Conservation (phyloP, 441 rosid genomes). For the Arabidopsis hybrid region DNA sequence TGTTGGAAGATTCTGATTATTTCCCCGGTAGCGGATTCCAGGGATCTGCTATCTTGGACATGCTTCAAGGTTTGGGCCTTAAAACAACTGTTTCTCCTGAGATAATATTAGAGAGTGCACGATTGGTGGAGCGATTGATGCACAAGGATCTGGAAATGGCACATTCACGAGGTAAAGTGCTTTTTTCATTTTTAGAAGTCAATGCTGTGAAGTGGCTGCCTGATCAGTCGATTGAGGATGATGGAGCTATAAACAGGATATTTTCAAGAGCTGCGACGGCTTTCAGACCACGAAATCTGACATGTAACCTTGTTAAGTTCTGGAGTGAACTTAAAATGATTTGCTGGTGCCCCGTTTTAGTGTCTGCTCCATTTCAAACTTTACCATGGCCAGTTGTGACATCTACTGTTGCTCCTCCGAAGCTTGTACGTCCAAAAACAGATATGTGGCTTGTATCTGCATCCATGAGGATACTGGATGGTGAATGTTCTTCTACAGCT, state of each 20-base stretch:
- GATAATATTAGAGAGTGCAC: constrained; percentile 88
- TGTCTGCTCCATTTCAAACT: constrained; percentile 79
- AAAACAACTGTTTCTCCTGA: constrained; percentile 85
- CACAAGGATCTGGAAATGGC: constrained; percentile 81
- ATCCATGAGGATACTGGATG: constrained; percentile 97
- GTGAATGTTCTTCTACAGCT: constrained; percentile 95
- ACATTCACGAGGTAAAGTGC: constrained; percentile 79
- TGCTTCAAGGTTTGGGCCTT: constrained; percentile 93
- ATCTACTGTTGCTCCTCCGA: constrained; percentile 94
- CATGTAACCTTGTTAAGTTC: constrained; percentile 83
- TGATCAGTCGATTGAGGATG: constrained; percentile 66
- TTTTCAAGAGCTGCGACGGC: constrained; percentile 94
- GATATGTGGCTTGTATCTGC: constrained; percentile 99
- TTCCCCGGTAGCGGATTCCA: constrained; percentile 82
- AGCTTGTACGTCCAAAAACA: constrained; percentile 82
- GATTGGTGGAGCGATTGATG: constrained; percentile 74
- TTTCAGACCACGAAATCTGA: constrained; percentile 80
- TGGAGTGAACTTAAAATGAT: constrained; percentile 92
- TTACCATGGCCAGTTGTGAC: constrained; percentile 95
- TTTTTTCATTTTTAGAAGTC: constrained; percentile 91
- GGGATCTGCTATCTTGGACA: constrained; percentile 76
- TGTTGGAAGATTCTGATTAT: constrained; percentile 84
- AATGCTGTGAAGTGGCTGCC: constrained; percentile 95
- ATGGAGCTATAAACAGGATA: constrained; percentile 74
- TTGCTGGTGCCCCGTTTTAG: constrained; percentile 98